Conservation (phyloP, 495 filamentous ascomycete species). For the Bathelium albidoporum region DNA sequence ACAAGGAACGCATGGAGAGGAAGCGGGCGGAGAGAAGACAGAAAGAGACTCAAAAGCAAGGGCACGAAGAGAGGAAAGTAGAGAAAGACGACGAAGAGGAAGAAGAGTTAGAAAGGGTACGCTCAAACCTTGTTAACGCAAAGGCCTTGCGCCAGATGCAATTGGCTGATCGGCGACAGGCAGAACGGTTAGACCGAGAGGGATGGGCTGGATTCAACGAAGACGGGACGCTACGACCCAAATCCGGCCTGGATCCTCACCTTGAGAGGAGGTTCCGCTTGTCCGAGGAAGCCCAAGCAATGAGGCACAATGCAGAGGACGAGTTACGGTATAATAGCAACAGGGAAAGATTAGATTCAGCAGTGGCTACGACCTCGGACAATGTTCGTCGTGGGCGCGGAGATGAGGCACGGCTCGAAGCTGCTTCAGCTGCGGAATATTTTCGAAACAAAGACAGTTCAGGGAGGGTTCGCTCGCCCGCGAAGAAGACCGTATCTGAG, state of each 20-base stretch:
- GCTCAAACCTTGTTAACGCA: background rate
- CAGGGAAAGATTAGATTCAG: background rate
- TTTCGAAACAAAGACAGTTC: background rate
- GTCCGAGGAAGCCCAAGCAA: background rate
- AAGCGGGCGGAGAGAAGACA: background rate
- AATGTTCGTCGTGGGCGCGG: background rate
- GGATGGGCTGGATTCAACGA: background rate
- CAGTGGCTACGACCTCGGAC: background rate
- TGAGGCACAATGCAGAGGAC: background rate
- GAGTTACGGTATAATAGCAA: background rate
- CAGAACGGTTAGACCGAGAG: background rate
- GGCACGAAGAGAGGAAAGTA: background rate
- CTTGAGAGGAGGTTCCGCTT: background rate
- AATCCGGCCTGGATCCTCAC: background rate
- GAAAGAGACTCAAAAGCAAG: background rate
- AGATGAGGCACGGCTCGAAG: background rate
- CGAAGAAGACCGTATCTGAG: background rate
- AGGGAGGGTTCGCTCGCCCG: background rate
- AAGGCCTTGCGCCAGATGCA: background rate
- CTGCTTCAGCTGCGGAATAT: background rate
- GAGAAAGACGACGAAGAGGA: background rate
- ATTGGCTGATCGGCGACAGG: background rate
- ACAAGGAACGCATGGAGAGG: background rate
- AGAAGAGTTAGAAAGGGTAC: background rate
- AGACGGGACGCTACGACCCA: background rate